These are phyloP conservation scores for Tilletiopsis washingtonensis DNA, from an alignment of 1,284 basidiomycete species.

Conservation along the genomic window DNA sequence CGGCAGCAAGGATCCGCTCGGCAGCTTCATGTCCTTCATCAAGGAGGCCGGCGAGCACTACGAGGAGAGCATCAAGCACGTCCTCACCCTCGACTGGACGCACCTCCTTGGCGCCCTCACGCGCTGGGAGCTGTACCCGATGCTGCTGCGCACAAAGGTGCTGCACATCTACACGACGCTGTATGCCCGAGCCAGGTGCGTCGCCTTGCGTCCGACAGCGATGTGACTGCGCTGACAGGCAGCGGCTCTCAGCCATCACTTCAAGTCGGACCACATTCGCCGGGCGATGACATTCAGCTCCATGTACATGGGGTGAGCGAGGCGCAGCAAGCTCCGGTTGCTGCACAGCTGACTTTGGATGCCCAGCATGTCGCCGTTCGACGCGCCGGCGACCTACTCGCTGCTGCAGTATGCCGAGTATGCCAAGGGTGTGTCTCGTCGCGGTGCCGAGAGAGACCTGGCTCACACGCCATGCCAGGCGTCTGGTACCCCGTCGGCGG, in stretches of 20 bases:
- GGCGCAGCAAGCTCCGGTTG: constrained; percentile 11
- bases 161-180: constrained; percentile 34
- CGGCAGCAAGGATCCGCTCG: constrained; percentile 46
- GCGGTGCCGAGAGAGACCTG: background rate
- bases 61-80: constrained; percentile 49
- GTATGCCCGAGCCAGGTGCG: constrained; percentile 48
- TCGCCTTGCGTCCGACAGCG: constrained; percentile 16
- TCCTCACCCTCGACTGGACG: constrained; percentile 51
- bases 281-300: constrained; percentile 11
- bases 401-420: constrained; percentile 55
- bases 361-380: constrained; percentile 51
- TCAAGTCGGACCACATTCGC: constrained; percentile 51
- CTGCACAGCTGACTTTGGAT: constrained; percentile 47
- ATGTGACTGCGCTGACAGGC: background rate
- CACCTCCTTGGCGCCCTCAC: constrained; percentile 48
- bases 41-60: constrained; percentile 50
- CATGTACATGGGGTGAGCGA: constrained; percentile 15
- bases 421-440: constrained; percentile 27
- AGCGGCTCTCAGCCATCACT: constrained; percentile 46
- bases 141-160: constrained; percentile 40
- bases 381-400: constrained; percentile 54
- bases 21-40: constrained; percentile 48
- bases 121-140: constrained; percentile 46
- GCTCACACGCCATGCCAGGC: constrained; percentile 24
- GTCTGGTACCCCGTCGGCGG: constrained; percentile 56